A percentile compares a stretch with the other conserved stretches of the same genome.
These are phyloP conservation scores for Termitomyces sp. DNA, from an alignment of 768 basidiomycete genomes.

Conservation along the genomic window DNA sequence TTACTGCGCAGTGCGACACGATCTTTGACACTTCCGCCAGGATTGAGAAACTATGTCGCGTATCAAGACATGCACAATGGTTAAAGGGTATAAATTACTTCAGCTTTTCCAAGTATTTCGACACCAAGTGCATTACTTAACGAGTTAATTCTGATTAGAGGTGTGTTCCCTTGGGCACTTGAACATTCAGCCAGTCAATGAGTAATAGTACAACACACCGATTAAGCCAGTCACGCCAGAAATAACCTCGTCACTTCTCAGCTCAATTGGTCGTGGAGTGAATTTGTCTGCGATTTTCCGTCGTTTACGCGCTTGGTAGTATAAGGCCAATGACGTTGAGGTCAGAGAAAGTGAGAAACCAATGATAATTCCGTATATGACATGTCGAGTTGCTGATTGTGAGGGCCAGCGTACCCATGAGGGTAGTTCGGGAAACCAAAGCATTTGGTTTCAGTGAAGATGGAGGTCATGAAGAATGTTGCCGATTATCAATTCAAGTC, in stretches of 20 bases:
- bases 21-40: conserved; percentile 97
- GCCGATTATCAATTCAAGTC: conserved; percentile 4
- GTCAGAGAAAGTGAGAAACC: conserved; percentile 78
- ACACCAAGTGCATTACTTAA: conserved; percentile 88
- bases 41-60: conserved; percentile 76
- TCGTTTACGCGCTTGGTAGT: conserved; percentile 46
- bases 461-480: conserved; percentile 12
- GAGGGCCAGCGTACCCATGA: conserved; percentile 34
- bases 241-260: conserved; percentile 74
- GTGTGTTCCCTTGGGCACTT: conserved; percentile 75
- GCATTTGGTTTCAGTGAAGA: conserved; percentile 12
- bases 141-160: conserved; percentile 86
- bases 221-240: conserved; percentile 81
- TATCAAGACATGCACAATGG: not conserved
- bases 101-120: conserved; percentile 94
- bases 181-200: not conserved
- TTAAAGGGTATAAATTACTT: conserved; percentile 42
- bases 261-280: conserved; percentile 56
- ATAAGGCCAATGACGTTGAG: conserved; percentile 56
- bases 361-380: conserved; percentile 48
- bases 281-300: conserved; percentile 33
- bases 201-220: conserved; percentile 41
- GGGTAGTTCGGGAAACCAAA: conserved; percentile 20
- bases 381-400: conserved; percentile 27
- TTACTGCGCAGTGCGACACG: conserved; percentile 90